Base-by-base conservation (phyloP, 306 rosid genomes). In the Geum urbanum region DNA sequence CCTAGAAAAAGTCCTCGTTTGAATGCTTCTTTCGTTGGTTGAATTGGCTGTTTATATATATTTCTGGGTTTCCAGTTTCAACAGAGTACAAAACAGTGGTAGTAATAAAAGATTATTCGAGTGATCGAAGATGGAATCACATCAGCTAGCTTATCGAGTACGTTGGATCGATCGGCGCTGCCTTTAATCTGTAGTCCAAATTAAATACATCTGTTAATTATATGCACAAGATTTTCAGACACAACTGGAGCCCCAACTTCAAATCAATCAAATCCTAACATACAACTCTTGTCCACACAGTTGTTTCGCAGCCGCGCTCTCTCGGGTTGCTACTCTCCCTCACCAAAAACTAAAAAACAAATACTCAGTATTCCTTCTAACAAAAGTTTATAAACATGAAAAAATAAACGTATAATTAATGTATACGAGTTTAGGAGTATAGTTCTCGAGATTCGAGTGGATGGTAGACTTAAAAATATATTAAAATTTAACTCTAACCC, bases 211-310 rank as follows among this genome's bases (percentile, higher is more conserved):
- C 11, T 39, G 12, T 12, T 35, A 15, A 69, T 69, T 40, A 69
- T 54, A 20, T 54, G 73, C 64, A 54, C 73, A 70, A 56, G 15
- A 70, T 70, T 24, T 70, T 22, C n/a, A 44, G 74, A 45, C 55
- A 24, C 45, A 7, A 16, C 45, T 15, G 66, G 66, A 43, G 16
- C 66, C 66, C 6, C 14, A 5, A 2, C 18, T 19, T 22, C 37
- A 41, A 18, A 18, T 14, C 45, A 64, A 56, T 56, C 64, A 24
- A 41, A 55, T 15, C 24, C 63, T 53, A 70, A 41, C 44, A 54
- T 43, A 69, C 57, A 13, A 53, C 22, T 69, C 73, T 41, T 69
- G 63, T 53, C 15, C 52, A 13, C 40, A 41, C 52, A 13, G 2
- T 53, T 20, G 20, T 7, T 68, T 54, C 27, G 47, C 52, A 40